Percentiles rank a stretch among this genome's conserved stretches.
Conservation (phyloP, 345 rosid species). For the Eucalyptus sp. region DNA sequence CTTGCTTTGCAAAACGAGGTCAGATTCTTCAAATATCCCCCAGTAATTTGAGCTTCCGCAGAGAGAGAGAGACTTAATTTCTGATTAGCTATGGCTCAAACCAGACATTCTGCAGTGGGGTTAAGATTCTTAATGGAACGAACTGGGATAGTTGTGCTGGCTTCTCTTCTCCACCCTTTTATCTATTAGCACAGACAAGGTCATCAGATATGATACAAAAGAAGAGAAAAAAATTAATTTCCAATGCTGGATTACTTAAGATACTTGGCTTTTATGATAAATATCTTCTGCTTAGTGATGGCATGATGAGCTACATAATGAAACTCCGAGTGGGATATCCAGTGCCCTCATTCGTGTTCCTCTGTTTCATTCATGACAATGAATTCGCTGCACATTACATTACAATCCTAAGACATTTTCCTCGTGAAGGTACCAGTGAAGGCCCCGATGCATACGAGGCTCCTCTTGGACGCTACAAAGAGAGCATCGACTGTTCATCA, state of each 20-base stretch:
- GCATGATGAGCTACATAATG: not conserved
- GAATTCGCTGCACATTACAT: not conserved
- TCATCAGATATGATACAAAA: not conserved
- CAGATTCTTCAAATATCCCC: not conserved
- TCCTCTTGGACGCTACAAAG: conserved; percentile 29
- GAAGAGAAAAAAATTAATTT: not conserved
- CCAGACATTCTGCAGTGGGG: not conserved
- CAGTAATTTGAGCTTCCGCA: not conserved
- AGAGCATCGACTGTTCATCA: conserved; percentile 25
- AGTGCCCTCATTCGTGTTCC: not conserved
- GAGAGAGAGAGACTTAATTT: not conserved
- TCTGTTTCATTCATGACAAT: not conserved
- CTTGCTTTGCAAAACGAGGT: conserved; percentile 32
- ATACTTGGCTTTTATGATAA: not conserved
- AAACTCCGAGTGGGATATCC: not conserved
- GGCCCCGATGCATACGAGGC: conserved; percentile 45
- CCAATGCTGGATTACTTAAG: not conserved
- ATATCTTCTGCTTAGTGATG: not conserved
- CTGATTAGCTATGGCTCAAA: not conserved
- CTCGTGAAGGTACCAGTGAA: conserved; percentile 18
- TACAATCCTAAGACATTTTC: not conserved
- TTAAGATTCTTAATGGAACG: not conserved
- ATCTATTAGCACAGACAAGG: not conserved
- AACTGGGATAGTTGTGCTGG: not conserved
- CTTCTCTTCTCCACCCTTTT: not conserved